phyloP scores from a whole-genome alignment of 2,329 filamentous ascomycete genomes.

The Aureobasidium sp. region DNA sequence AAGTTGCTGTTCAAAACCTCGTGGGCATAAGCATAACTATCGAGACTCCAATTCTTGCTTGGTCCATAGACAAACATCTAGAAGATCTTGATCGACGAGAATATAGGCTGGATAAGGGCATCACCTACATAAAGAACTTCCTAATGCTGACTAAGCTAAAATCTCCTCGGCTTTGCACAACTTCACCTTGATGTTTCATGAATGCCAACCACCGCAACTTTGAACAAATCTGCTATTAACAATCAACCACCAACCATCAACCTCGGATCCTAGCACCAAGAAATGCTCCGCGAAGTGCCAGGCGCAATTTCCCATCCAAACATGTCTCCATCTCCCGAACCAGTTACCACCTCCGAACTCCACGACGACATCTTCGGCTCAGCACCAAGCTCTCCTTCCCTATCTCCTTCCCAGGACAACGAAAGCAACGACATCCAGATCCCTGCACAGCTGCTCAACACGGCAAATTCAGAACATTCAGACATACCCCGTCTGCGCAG shows the following conservation, averaged over 20 bases:
- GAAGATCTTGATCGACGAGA: neutral
- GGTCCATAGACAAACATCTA: no score
- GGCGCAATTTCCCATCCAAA: conserved; percentile 1
- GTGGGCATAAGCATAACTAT: no score
- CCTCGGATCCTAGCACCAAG: neutral
- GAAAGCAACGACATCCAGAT: neutral
- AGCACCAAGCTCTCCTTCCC: conserved; percentile 29
- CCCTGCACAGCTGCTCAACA: conserved; percentile 22
- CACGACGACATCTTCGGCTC: conserved; percentile 42
- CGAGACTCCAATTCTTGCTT: no score
- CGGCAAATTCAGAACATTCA: conserved; percentile 38
- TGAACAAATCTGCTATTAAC: no score
- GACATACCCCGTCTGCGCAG: conserved; percentile 67
- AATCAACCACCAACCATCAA: neutral
- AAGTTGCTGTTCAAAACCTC: no score
- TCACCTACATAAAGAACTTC: no score
- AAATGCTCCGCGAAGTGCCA: conserved; percentile 24
- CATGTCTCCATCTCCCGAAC: neutral
- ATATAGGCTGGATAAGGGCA: neutral
- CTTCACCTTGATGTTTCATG: neutral
- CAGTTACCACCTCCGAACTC: conserved; percentile 16
- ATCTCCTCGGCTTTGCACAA: neutral
- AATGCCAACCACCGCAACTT: neutral
- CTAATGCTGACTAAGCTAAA: conserved; percentile 2
- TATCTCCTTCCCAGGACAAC: neutral